phyloP scores from a whole-genome alignment of 192 early-diverging fungal species.

The Coemansia javaensis region DNA sequence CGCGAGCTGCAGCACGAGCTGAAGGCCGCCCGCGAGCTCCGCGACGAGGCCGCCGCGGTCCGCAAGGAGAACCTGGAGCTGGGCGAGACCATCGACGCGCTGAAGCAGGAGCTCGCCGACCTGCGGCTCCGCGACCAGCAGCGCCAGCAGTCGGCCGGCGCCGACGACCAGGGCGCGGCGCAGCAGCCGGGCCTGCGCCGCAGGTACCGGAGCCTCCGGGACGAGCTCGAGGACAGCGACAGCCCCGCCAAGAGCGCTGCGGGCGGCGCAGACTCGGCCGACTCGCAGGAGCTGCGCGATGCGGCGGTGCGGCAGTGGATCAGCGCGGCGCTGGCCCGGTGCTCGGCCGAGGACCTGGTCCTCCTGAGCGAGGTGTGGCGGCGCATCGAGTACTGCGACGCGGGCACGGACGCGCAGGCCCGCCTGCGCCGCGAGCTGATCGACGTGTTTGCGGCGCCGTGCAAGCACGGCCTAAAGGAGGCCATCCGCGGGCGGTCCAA shows the following conservation, averaged over 20 bases:
- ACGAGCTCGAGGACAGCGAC: conserved; percentile 31
- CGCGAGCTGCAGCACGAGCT: conserved; percentile 33
- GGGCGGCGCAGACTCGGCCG: conserved; percentile 10
- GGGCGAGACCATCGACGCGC: conserved; percentile 15
- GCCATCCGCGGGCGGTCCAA: conserved; percentile 40
- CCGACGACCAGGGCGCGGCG: conserved; percentile 1
- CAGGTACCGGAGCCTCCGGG: conserved; percentile 33
- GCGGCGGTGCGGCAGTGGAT: conserved; percentile 31
- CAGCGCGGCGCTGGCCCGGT: conserved; percentile 14
- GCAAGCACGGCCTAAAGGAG: conserved; percentile 41
- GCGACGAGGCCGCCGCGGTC: conserved; percentile 11
- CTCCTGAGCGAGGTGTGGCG: conserved; percentile 46
- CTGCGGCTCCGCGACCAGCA: conserved; percentile 19
- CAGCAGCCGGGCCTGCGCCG: conserved; percentile 2
- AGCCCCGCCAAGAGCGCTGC: conserved; percentile 10
- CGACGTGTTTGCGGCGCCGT: conserved; percentile 26
- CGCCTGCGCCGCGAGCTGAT: conserved; percentile 39
- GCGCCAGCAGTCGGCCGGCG: neutral
- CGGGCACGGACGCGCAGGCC: conserved; percentile 15
- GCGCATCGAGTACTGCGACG: conserved; percentile 41
- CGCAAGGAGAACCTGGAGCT: conserved; percentile 27
- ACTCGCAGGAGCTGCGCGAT: conserved; percentile 13
- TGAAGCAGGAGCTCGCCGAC: conserved; percentile 32
- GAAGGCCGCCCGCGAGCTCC: conserved; percentile 15
- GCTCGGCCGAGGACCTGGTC: conserved; percentile 45